Conservation (phyloP, 2,329 filamentous ascomycete species). For the Xylariales sp. region DNA sequence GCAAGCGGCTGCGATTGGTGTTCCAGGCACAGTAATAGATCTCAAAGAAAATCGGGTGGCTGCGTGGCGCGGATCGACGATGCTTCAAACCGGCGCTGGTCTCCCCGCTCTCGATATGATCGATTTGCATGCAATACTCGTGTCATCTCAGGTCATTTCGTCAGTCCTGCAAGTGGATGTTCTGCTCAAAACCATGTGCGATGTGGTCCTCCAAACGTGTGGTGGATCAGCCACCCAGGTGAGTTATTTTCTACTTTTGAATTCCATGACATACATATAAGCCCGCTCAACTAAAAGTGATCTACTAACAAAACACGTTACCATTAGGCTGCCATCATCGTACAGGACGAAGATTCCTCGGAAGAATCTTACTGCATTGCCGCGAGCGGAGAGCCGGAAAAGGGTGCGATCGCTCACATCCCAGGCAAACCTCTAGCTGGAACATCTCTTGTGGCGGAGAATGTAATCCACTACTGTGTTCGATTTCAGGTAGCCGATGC, state of each 20-base stretch:
- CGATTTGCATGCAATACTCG: slow-evolving; percentile 72
- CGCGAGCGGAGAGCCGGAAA: slow-evolving; percentile 68
- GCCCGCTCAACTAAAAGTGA: not conserved
- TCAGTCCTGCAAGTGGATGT: slow-evolving; percentile 73
- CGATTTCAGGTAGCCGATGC: slow-evolving; percentile 62
- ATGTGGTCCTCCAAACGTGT: slow-evolving; percentile 75
- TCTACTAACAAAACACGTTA: not conserved
- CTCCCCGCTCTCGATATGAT: slow-evolving; percentile 79
- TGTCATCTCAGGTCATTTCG: slow-evolving; percentile 75
- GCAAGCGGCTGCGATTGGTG: slow-evolving; percentile 28
- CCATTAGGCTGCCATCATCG: slow-evolving; percentile 62
- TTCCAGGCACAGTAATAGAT: slow-evolving; percentile 41
- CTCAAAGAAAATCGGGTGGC: slow-evolving; percentile 55
- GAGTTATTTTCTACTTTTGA: not conserved
- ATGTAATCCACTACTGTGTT: slow-evolving; percentile 72
- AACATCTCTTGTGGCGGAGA: slow-evolving; percentile 67
- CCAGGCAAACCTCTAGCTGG: slow-evolving; percentile 60
- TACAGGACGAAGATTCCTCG: slow-evolving; percentile 60
- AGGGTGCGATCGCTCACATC: slow-evolving; percentile 61
- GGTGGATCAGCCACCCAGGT: slow-evolving; percentile 61
- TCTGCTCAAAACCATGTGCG: slow-evolving; percentile 74
- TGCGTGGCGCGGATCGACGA: slow-evolving; percentile 60
- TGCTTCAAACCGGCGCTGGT: slow-evolving; percentile 55
- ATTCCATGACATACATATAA: too few species aligned
- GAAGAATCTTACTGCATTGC: slow-evolving; percentile 65